Base-by-base conservation (phyloP, 2,329 filamentous ascomycete species). In the Biscogniauxia marginata region DNA sequence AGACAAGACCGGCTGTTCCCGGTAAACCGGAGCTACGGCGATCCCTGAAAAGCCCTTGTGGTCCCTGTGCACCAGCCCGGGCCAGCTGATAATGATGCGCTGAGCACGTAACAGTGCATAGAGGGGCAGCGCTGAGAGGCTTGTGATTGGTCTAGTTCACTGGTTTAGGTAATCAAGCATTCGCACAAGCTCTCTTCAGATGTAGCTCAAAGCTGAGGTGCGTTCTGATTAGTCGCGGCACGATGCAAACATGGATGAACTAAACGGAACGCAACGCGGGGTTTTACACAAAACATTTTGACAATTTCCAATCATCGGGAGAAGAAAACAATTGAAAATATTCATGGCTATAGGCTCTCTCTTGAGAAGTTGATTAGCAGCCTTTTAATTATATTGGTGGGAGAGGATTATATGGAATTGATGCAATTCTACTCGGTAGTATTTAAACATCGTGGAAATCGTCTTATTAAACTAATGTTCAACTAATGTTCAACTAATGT, bases 1-100 rank as follows among this genome's bases (percentile, higher is more conserved):
- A 39, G 50, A 53, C 56, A 62, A 57, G 9, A 39, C 63, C 68
- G 68, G 65, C 64, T 65, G 64, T 67, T 67, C 63, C 67, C 67
- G 68, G 59, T 23, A 62, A 59, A 48, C 58, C 62, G 30, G 30
- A 39, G 30, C 30, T 39, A 39, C 30, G 30, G 30, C 30, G 30
- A 39, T 11, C 30, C 30, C 30, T 34, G n/a, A n/a, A n/a, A n/a
- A n/a, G n/a, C n/a, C n/a, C 11, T 16, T 39, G 30, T 39, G 30
- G 30, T 39, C 30, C 30, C 11, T 39, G 11, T 39, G 9, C n/a
- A n/a, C 30, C 13, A 39, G 48, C 57, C 52, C 55, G 53, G 24
- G 52, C 58, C 53, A 56, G 54, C 58, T 65, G 59, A 61, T 56
- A 16, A 58, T 64, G 60, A 63, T 61, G 63, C 57, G 52, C 18